Base-by-base conservation (phyloP, 106 monocot species). In the Allium fistulosum region DNA sequence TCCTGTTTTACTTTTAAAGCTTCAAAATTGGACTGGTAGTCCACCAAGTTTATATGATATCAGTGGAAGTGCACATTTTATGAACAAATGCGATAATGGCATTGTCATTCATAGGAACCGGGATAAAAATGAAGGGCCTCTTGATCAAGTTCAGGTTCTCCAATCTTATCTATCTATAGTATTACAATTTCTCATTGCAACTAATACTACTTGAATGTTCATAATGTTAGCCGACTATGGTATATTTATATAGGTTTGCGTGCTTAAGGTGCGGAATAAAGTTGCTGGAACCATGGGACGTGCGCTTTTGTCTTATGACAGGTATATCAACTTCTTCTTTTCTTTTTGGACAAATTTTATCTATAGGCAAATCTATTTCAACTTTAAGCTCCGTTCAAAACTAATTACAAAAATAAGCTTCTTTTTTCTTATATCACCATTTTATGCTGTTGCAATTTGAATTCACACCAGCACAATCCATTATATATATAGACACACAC, bases 11-110 rank as follows among this genome's bases (percentile, higher is more conserved):
- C 22, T 17, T 59, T 59, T 50, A 48, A 69, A 94, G 94, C 75
- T 94, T 16, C 89, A 89, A 71, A 78, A 89, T 7, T 97, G 97
- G 97, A 49, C 50, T 22, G 97, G 97, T 66, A 61, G 73, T 13
- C 74, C 97, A 62, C 92, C 97, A 51, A 86, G 86, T 79, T 48
- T 97, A 73, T 97, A 97, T 70, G 97, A 97, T 76, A 89, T 97
- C 48, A 97, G 97, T 80, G 97, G 97, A 71, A 97, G 97, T 69
- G 92, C 92, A 51, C 97, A 97, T 72, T 92, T 97, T 65, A 84
- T 97, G 51, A 97, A 97, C 46, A 97, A 97, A 77, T 97, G 97
- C 84, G 97, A 97, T 65, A 97, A 97, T 77, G 92, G 92, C n/a
- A 83, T 97, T 71, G 84, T 97, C 46, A 76, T 97, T 63, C 97